These are phyloP conservation scores for Dysphania ambrosioides DNA, from an alignment of 148 eudicot genomes.

Conservation along the genomic window DNA sequence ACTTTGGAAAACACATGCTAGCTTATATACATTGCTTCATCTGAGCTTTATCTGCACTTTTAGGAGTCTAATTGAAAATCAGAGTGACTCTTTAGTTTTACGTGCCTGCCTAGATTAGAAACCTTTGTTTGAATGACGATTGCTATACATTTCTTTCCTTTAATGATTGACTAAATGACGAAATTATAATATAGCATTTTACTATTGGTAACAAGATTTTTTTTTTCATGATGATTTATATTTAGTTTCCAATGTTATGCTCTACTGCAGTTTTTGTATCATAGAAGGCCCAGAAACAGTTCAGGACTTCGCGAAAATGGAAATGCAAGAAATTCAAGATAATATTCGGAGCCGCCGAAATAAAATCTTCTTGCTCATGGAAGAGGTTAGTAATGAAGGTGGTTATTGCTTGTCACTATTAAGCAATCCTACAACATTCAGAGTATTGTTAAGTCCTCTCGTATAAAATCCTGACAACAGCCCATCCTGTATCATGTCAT, in stretches of 20 bases:
- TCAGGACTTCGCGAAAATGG: slow-evolving; percentile 84
- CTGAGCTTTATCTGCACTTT: not conserved
- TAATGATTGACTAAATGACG: no score
- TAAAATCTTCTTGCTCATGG: slow-evolving; percentile 93
- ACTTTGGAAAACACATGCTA: no score
- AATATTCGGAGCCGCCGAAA: slow-evolving; percentile 82
- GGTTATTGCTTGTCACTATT: not conserved
- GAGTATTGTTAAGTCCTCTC: not conserved
- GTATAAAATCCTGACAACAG: not conserved
- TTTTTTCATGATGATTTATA: not conserved
- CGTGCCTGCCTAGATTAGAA: not conserved
- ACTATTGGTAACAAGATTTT: no score
- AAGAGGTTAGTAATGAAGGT: slow-evolving; percentile 55
- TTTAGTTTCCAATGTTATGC: not conserved
- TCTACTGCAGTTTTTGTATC: slow-evolving; percentile 72
- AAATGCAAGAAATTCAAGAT: slow-evolving; percentile 78
- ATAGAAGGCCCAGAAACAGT: slow-evolving; percentile 99
- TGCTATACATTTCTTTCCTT: not conserved
- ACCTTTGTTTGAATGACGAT: not conserved
- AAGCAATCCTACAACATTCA: not conserved
- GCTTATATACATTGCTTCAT: no score
- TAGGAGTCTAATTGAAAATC: not conserved
- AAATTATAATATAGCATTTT: no score
- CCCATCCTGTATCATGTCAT: not conserved
- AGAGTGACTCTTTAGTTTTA: no score